Evolutionary conservation across 768 basidiomycete genomes (phyloP).

Genomic region (Hydnum rufescens): DNA sequence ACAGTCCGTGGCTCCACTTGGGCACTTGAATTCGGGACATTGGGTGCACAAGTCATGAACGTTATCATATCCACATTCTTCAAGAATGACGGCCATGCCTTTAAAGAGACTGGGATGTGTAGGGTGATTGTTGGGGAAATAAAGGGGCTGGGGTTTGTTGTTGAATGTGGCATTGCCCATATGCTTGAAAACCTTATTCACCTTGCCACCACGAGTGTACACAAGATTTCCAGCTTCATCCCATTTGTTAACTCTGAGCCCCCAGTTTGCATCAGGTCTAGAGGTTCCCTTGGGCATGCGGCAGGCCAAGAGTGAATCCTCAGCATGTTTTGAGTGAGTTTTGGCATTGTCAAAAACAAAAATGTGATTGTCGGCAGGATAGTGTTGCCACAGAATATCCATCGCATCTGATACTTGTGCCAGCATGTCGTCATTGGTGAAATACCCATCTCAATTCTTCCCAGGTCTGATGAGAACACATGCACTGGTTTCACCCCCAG

Average conservation of each 20-base stretch:
- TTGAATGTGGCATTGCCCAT: no score
- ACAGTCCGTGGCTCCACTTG: no score
- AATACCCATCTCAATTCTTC: slow-evolving; percentile 8
- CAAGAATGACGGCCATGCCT: no score
- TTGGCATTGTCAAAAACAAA: slow-evolving; percentile 21
- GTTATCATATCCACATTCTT: no score
- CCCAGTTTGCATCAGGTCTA: background rate
- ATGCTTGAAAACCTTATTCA: no score
- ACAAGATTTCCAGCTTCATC: no score
- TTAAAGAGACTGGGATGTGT: no score
- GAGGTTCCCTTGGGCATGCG: slow-evolving; percentile 18
- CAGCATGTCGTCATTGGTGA: slow-evolving; percentile 14
- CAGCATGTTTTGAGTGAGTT: slow-evolving; percentile 19
- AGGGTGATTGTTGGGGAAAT: no score
- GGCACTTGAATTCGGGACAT: no score
- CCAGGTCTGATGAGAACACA: slow-evolving; percentile 1
- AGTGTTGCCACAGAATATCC: slow-evolving; percentile 19
- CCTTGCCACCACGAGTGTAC: background rate
- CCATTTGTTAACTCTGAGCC: no score
- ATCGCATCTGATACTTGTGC: slow-evolving; percentile 16
- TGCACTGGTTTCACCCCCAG: background rate
- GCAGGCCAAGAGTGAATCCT: slow-evolving; percentile 18
- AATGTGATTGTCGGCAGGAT: slow-evolving; percentile 18
- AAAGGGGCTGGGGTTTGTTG: no score
- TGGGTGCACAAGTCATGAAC: no score